These are phyloP conservation scores for Diaporthe velutina DNA, from an alignment of 2,329 filamentous ascomycete genomes.

Conservation along the genomic window DNA sequence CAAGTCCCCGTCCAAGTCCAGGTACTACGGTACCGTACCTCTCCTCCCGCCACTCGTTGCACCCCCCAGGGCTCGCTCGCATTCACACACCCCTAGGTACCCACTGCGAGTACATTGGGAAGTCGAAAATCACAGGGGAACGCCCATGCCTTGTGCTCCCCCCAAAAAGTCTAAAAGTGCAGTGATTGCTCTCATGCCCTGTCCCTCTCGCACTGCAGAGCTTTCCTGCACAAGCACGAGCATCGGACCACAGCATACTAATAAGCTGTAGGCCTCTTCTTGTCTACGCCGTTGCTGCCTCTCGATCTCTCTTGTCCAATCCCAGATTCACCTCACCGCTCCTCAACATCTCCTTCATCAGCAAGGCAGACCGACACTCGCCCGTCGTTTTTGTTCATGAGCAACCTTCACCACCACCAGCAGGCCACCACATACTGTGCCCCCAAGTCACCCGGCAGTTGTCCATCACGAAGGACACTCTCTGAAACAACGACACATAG, in stretches of 20 bases:
- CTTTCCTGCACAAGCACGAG: conserved; percentile 25
- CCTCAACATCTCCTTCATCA: conserved; percentile 9
- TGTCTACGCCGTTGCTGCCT: conserved; percentile 19
- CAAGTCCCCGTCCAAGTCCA: conserved; percentile 15
- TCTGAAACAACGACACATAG: background rate
- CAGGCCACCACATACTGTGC: background rate
- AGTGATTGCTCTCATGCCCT: conserved; percentile 15
- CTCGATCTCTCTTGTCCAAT: conserved; percentile 28
- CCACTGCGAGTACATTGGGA: background rate
- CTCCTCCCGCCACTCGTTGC: background rate
- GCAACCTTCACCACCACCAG: background rate
- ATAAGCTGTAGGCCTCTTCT: conserved; percentile 30
- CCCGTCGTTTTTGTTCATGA: conserved; percentile 14
- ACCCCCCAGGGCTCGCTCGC: conserved; percentile 17
- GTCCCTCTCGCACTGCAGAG: conserved; percentile 22
- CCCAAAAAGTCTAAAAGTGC: conserved; percentile 29
- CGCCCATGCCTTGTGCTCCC: conserved; percentile 17
- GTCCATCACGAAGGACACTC: background rate
- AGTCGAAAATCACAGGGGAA: conserved; percentile 6
- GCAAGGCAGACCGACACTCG: conserved; percentile 20
- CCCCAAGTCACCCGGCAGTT: background rate
- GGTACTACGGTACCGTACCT: conserved; percentile 13
- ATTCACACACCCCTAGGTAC: conserved; percentile 29
- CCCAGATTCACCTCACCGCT: conserved; percentile 27
- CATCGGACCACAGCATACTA: conserved; percentile 29